Percentiles rank a stretch among this genome's conserved stretches.
phyloP scores from a whole-genome alignment of 2,329 filamentous ascomycete genomes.

The Microdochium trichocladiopsis region DNA sequence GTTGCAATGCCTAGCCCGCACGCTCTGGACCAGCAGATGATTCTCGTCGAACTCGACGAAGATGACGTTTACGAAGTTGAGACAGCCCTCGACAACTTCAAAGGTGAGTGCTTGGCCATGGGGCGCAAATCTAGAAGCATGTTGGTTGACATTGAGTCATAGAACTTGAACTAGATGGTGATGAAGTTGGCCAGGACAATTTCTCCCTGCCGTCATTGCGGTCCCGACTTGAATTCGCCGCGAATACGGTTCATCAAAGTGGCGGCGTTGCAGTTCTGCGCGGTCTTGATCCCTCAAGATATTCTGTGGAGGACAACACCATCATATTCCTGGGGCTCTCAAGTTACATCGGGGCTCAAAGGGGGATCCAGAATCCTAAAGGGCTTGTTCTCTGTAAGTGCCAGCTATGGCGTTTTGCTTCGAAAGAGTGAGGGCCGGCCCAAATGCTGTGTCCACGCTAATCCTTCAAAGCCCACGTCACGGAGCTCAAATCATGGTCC shows the following conservation, averaged over 20 bases:
- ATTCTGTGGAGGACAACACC: slow-evolving; percentile 45
- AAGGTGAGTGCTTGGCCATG: slow-evolving; percentile 9
- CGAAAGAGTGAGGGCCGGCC: not conserved
- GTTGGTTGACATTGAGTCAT: not conserved
- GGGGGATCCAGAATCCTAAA: slow-evolving; percentile 41
- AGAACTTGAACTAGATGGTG: slow-evolving; percentile 26
- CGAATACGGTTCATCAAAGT: slow-evolving; percentile 29
- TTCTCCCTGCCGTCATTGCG: slow-evolving; percentile 33
- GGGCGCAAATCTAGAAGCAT: not conserved
- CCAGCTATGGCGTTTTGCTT: not conserved
- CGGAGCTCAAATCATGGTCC: slow-evolving; percentile 36
- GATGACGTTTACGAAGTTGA: slow-evolving; percentile 15
- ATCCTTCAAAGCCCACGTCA: slow-evolving; percentile 34
- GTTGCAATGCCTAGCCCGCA: not conserved
- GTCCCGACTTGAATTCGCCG: slow-evolving; percentile 22
- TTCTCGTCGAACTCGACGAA: slow-evolving; percentile 9
- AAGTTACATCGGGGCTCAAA: slow-evolving; percentile 45
- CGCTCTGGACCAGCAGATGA: slow-evolving; percentile 4
- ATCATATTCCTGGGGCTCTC: slow-evolving; percentile 50
- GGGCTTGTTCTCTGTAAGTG: slow-evolving; percentile 39
- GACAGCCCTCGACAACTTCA: slow-evolving; percentile 14
- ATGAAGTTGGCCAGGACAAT: slow-evolving; percentile 24
- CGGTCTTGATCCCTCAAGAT: slow-evolving; percentile 39
- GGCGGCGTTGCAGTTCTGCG: slow-evolving; percentile 46
- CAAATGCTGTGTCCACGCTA: too few relatives aligned